phyloP scores from a whole-genome alignment of 805 yeast species.

The Lachancea mirantina region DNA sequence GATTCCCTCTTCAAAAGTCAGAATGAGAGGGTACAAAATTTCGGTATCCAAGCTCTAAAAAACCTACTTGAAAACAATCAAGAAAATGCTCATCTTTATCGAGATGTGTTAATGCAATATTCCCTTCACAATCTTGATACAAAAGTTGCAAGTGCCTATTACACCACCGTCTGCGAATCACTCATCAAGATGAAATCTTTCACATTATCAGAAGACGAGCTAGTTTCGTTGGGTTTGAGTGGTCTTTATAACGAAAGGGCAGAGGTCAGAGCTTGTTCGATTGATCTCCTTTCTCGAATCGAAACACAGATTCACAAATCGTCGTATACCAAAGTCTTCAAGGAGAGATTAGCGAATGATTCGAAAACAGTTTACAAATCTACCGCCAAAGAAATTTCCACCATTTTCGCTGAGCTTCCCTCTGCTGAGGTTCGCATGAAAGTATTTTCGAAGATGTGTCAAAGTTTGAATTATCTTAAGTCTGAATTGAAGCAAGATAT shows the following conservation, averaged over 20 bases:
- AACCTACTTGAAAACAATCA: conserved; percentile 60
- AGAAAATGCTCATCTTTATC: conserved; percentile 41
- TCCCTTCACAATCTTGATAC: conserved; percentile 47
- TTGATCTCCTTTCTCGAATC: conserved; percentile 56
- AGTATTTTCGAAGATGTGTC: conserved; percentile 67
- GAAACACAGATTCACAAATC: conserved; percentile 55
- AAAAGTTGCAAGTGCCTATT: conserved; percentile 59
- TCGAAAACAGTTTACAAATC: conserved; percentile 82
- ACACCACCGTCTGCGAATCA: conserved; percentile 61
- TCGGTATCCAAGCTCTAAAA: conserved; percentile 66
- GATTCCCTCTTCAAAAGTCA: conserved; percentile 57
- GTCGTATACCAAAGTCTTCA: conserved; percentile 48
- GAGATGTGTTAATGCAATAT: conserved; percentile 65
- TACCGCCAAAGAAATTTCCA: conserved; percentile 72
- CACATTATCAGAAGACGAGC: conserved; percentile 52
- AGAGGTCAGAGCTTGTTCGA: conserved; percentile 65
- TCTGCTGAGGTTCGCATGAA: conserved; percentile 52
- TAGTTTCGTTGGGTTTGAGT: conserved; percentile 67
- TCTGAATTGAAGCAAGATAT: conserved; percentile 66
- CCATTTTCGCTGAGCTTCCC: conserved; percentile 54
- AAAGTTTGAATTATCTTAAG: conserved; percentile 54
- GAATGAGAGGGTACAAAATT: conserved; percentile 47
- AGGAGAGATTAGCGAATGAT: conserved; percentile 64
- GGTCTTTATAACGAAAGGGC: conserved; percentile 69
- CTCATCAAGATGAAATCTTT: conserved; percentile 43